These are phyloP conservation scores for Peronospora farinosa DNA, from an alignment of 352 stramenopile species.

Conservation along the genomic window DNA sequence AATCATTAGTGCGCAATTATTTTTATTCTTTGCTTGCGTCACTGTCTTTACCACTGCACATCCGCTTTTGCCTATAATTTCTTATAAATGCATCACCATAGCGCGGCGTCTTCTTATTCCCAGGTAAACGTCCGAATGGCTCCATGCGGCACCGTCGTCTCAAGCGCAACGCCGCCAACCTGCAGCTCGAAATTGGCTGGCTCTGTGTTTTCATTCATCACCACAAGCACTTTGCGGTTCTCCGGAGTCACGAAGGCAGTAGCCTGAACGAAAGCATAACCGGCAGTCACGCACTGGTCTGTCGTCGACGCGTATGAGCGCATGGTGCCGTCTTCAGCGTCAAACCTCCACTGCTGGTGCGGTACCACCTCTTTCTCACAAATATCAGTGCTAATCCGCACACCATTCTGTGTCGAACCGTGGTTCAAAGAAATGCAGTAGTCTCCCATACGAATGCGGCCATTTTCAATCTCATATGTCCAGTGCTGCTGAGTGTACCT, in stretches of 20 bases:
- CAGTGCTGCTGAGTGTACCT: slow-evolving; percentile 60
- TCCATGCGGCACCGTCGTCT: slow-evolving; percentile 45
- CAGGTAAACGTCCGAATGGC: slow-evolving; percentile 69
- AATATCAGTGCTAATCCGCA: slow-evolving; percentile 43
- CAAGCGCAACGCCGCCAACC: slow-evolving; percentile 35
- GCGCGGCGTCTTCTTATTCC: slow-evolving; percentile 29
- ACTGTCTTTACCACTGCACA: slow-evolving; percentile 1
- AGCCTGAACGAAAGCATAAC: slow-evolving; percentile 70
- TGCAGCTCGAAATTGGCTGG: slow-evolving; percentile 57
- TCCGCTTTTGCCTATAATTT: not conserved
- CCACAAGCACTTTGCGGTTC: slow-evolving; percentile 69
- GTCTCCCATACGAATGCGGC: slow-evolving; percentile 50
- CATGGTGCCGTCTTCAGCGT: slow-evolving; percentile 41
- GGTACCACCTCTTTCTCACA: slow-evolving; percentile 35
- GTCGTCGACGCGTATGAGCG: slow-evolving; percentile 30
- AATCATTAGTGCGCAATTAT: slow-evolving; percentile 1
- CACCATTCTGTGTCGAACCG: slow-evolving; percentile 46
- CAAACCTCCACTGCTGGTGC: slow-evolving; percentile 61
- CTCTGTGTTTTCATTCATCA: slow-evolving; percentile 83
- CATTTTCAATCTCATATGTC: slow-evolving; percentile 42
- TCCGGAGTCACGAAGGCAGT: slow-evolving; percentile 64
- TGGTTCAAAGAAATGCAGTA: slow-evolving; percentile 68
- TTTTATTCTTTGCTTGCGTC: slow-evolving; percentile 8
- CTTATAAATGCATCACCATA: not conserved
- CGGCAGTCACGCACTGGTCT: slow-evolving; percentile 71